A percentile compares a stretch with the other conserved stretches of the same genome.
Conservation (phyloP, 306 rosid species). For the Acacia acuminata region DNA sequence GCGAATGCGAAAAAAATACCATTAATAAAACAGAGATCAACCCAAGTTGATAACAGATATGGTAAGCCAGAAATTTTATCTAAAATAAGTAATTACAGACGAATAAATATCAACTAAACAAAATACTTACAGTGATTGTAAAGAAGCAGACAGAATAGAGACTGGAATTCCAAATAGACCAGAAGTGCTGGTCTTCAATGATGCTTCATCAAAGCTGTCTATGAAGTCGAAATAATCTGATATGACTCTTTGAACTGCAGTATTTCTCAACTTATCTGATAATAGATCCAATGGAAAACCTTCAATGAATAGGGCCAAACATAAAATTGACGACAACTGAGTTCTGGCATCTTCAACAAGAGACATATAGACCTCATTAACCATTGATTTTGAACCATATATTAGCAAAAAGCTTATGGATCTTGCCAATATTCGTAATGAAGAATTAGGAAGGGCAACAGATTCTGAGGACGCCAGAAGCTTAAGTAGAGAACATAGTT, state of each 20-base stretch:
- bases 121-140: constrained; percentile 72
- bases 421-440: constrained; percentile 79
- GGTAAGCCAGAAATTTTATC: background rate
- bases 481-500: constrained; percentile 67
- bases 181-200: constrained; percentile 39
- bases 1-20: constrained; percentile 13
- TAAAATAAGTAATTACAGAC: constrained; percentile 3
- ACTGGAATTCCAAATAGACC: constrained; percentile 62
- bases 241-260: constrained; percentile 49
- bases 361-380: constrained; percentile 54
- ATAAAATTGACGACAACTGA: constrained; percentile 47
- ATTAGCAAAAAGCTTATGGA: constrained; percentile 64
- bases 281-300: constrained; percentile 77
- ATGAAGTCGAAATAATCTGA: constrained; percentile 63
- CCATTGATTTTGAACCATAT: constrained; percentile 57
- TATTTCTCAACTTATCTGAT: constrained; percentile 61
- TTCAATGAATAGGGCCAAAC: constrained; percentile 68
- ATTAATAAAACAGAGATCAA: constrained; percentile 21
- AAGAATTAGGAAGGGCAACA: constrained; percentile 58
- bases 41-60: constrained; percentile 1
- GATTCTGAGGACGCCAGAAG: constrained; percentile 62
- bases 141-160: constrained; percentile 69
- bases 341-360: constrained; percentile 57
- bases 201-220: constrained; percentile 57
- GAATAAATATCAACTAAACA: constrained; percentile 2